Percentiles rank a stretch among this genome's conserved stretches.
Evolutionary conservation across 1,284 basidiomycete species (phyloP).

Genomic region (Ustilago lituana): DNA sequence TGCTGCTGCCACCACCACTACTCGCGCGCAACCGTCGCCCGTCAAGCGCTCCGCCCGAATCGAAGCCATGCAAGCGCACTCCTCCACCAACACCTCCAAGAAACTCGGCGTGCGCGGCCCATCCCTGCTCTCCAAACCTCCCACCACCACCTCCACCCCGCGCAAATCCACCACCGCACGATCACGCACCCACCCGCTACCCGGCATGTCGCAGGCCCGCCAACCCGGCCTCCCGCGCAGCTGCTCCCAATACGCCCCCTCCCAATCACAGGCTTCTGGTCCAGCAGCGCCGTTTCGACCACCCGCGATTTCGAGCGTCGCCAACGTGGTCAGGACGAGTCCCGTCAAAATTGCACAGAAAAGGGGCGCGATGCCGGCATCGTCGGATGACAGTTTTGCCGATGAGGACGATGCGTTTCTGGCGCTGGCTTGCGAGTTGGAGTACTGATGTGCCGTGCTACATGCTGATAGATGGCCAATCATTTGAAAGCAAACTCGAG

Average conservation of each 20-base stretch:
- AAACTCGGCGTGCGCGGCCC: constrained; percentile 39
- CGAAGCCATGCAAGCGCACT: constrained; percentile 41
- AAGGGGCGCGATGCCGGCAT: constrained; percentile 6
- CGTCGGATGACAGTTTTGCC: constrained; percentile 44
- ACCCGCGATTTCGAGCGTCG: constrained; percentile 15
- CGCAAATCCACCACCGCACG: constrained; percentile 3
- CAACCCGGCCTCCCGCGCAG: constrained; percentile 36
- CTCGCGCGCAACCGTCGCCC: constrained; percentile 19
- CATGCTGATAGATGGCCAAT: too few species aligned
- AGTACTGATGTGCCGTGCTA: constrained; percentile 20
- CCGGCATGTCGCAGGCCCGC: constrained; percentile 38
- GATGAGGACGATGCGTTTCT: constrained; percentile 44
- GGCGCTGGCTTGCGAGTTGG: constrained; percentile 37
- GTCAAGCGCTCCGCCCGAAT: constrained; percentile 42
- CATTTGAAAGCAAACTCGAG: too few species aligned
- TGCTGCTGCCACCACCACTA: too few species aligned
- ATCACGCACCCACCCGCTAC: constrained; percentile 13
- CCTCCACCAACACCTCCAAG: constrained; percentile 11
- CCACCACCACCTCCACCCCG: constrained; percentile 12
- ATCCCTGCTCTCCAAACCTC: constrained; percentile 14
- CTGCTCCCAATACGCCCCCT: constrained; percentile 24
- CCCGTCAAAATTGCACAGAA: not conserved
- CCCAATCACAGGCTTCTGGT: constrained; percentile 8
- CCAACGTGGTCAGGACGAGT: not conserved
- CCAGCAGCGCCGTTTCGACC: constrained; percentile 42